A percentile compares a stretch with the other conserved stretches of the same genome.
Evolutionary conservation across 2,329 filamentous ascomycete genomes (phyloP).

Genomic region (Claviceps arundinis): DNA sequence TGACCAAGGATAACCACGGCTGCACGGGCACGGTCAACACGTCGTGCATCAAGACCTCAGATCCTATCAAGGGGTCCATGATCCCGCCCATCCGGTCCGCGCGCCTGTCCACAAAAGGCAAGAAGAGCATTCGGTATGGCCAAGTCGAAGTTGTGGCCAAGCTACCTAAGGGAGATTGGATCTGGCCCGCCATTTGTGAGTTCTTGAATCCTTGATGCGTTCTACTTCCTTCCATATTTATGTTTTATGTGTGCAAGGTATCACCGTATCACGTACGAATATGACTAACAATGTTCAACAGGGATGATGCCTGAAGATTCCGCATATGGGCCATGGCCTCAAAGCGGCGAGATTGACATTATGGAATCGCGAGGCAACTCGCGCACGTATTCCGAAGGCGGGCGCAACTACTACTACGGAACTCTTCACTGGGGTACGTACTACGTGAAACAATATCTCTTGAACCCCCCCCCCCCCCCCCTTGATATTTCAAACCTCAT

Average conservation of each 20-base stretch:
- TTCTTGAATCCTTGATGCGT: conserved; percentile 2
- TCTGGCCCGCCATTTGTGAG: conserved; percentile 35
- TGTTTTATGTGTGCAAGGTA: too few relatives aligned
- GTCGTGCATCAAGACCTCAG: conserved; percentile 26
- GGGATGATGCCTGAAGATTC: conserved; percentile 36
- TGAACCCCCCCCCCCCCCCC: too few relatives aligned
- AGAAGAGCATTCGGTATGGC: conserved; percentile 10
- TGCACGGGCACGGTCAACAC: conserved; percentile 25
- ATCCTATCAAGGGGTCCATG: conserved; percentile 29
- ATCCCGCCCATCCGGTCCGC: conserved; percentile 37
- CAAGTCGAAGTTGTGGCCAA: conserved; percentile 39
- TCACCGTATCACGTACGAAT: neutral
- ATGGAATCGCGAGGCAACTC: conserved; percentile 30
- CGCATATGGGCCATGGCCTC: conserved; percentile 37
- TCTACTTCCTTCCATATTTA: too few relatives aligned
- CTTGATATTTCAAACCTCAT: neutral
- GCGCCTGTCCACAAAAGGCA: conserved; percentile 25
- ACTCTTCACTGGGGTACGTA: conserved; percentile 34
- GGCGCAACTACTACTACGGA: conserved; percentile 28
- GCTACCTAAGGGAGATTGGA: conserved; percentile 39
- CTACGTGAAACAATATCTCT: neutral
- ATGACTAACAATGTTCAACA: neutral
- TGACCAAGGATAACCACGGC: conserved; percentile 22
- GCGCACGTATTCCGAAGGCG: conserved; percentile 26
- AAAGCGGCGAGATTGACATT: conserved; percentile 41